phyloP scores from a whole-genome alignment of 2,329 filamentous ascomycete genomes.

The Ascochyta viciae-villosae region DNA sequence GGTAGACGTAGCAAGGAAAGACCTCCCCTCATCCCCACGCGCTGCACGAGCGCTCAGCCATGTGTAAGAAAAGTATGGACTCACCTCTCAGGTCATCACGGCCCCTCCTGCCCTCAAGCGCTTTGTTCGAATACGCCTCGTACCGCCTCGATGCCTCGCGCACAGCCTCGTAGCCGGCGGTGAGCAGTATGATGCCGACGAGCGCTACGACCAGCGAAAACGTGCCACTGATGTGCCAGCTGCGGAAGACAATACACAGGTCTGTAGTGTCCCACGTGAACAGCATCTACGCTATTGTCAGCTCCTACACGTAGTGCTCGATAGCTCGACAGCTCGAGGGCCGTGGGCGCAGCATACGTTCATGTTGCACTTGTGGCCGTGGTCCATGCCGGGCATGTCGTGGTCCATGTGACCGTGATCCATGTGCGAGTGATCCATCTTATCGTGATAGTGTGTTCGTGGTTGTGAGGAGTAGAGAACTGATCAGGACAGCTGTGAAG shows the following conservation, averaged over 20 bases:
- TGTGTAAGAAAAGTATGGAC: constrained; percentile 11
- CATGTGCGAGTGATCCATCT: constrained; percentile 54
- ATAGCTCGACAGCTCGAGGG: neutral
- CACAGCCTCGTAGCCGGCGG: constrained; percentile 91
- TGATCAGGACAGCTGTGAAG: constrained; percentile 1
- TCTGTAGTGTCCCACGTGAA: constrained; percentile 95
- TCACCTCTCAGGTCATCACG: constrained; percentile 45
- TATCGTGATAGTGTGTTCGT: constrained; percentile 16
- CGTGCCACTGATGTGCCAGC: constrained; percentile 84
- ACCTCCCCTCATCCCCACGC: neutral
- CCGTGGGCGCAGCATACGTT: constrained; percentile 69
- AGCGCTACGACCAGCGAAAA: constrained; percentile 82
- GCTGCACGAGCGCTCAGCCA: neutral
- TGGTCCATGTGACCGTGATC: constrained; percentile 65
- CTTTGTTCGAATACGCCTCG: constrained; percentile 59
- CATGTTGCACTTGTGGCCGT: constrained; percentile 80
- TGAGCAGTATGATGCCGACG: constrained; percentile 79
- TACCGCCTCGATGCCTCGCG: constrained; percentile 79
- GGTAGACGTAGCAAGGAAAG: constrained; percentile 20
- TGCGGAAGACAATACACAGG: constrained; percentile 93
- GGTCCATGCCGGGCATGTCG: constrained; percentile 57
- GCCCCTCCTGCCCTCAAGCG: constrained; percentile 33
- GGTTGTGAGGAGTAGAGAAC: constrained; percentile 1
- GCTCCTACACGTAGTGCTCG: neutral
- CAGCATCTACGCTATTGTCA: constrained; percentile 74